Base-by-base conservation (phyloP, 345 rosid genomes). In the rapeseed (Brassica napus) region DNA sequence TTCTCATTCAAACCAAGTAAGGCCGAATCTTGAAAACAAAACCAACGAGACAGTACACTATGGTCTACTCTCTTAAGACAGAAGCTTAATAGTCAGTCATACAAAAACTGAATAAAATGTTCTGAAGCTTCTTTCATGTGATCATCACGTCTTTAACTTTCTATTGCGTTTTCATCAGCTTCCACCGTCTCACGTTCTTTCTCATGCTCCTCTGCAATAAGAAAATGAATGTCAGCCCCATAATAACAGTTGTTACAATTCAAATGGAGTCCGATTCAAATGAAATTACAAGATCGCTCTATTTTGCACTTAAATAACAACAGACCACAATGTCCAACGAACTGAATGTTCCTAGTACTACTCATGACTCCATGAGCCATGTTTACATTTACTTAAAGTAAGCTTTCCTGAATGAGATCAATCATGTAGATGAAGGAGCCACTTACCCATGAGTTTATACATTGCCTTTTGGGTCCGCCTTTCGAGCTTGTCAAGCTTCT, bases 401-500 rank as follows among this genome's bases (percentile, higher is more conserved):
- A 21, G 18, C 18, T 78, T 65, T 18, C 72, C n/a, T 14, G 30
- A 12, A 44, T 16, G 39, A 67, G 30, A 58, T 28, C 5, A 64
- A 49, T n/a, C 30, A 8, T 60, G 59, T 26, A 67, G 69, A 49
- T 60, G 66, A 11, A 57, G 47, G 10, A 70, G 58, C 16, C 73
- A 81, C 94, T 87, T 83, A 91, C 98, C 92, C 90, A 91, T 86
- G 72, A 95, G 86, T 85, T 88, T 89, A 76, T 37, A 85, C 58
- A 93, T 78, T 35, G 98, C 97, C 82, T 91, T 93, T 65, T 89
- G 94, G 5, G 97, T 93, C 39, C 94, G 90, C 77, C 85, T 90
- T 76, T 93, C 98, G 8, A 95, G 99, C 84, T 90, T 95, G 82
- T 93, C 92, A 52, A 93, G 94, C 91, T 93, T 95, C 90, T 90